Evolutionary conservation across 805 yeast species (phyloP), one percentile per base, ranked within the genome.

Genomic region (Candida coquimbonensis): DNA sequence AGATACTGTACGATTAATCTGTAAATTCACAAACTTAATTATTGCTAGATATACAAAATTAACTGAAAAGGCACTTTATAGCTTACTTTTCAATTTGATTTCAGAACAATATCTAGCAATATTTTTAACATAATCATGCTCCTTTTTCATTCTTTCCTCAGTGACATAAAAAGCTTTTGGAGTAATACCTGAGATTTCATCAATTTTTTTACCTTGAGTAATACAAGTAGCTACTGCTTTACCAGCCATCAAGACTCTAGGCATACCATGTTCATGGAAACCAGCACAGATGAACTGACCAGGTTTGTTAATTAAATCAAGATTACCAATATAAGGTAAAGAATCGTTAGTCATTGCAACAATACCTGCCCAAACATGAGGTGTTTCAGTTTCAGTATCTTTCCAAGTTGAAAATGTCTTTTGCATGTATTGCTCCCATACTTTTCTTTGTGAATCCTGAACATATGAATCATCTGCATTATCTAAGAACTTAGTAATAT

Each of bases 251-350:
- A 66, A 66, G 9, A 71, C 68, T 36, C 77, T 59, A 32, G 78
- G 76, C 77, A 74, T 72, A 21, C 78, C 78, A 54, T 74, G 78
- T 3, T 77, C 78, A 38, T 69, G 67, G 56, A 70, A 74, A 0
- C 78, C 78, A 5, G 77, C 76, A 49, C 64, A 58, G n/a, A 68
- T 57, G 47, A 54, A 72, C n/a, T 64, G 59, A 45, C 63, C 57
- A 34, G 55, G 51, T 31, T 61, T 60, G 5, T 51, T 55, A 21
- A 56, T 49, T 9, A 48, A 39, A 26, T 50, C 55, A 29, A 72
- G 46, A 44, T 66, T 70, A 21, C 78, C 78, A 17, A 73, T 72
- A 42, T 65, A 63, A 3, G 78, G 78, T 25, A 64, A 45, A 5
- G 47, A 51, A 49, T 72, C 75, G 27, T 62, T 61, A 5, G 75